Evolutionary conservation across 139 green algal genomes (phyloP).

Genomic region (Axilococcus clingmanii): DNA sequence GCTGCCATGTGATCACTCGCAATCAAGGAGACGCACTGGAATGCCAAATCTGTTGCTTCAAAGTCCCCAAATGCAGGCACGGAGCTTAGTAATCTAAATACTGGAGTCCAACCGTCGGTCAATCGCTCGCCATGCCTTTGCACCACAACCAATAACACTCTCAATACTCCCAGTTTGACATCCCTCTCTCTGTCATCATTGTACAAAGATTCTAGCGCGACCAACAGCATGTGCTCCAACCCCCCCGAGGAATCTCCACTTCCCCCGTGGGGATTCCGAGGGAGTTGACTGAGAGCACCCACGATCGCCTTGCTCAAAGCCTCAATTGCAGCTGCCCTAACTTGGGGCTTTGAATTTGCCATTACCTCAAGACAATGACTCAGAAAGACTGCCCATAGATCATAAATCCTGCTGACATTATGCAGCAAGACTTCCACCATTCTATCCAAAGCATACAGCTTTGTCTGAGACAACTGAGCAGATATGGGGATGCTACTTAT

Average conservation of each 20-base stretch:
- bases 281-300: conserved; percentile 32
- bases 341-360: conserved; percentile 16
- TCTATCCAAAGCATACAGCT: conserved; percentile 48
- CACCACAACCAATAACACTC: conserved; percentile 57
- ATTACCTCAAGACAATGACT: conserved; percentile 62
- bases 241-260: conserved; percentile 17
- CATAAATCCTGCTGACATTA: conserved; percentile 52
- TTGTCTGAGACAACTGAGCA: conserved; percentile 18
- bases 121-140: conserved; percentile 63
- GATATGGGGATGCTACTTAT: conserved; percentile 22
- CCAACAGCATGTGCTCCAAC: conserved; percentile 72
- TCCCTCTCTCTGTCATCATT: conserved; percentile 47
- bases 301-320: conserved; percentile 53
- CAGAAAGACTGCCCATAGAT: conserved; percentile 73
- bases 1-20: conserved; percentile 55
- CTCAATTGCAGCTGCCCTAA: conserved; percentile 50
- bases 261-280: conserved; percentile 1
- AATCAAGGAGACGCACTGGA: conserved; percentile 60
- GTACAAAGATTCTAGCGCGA: conserved; percentile 59
- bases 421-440: conserved; percentile 66
- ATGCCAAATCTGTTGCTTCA: conserved; percentile 45
- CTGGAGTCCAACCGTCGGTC: conserved; percentile 60
- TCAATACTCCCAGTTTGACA: conserved; percentile 56
- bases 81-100: conserved; percentile 63
- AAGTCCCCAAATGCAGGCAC: conserved; percentile 45